Evolutionary conservation across 2,329 filamentous ascomycete species (phyloP).

Genomic region (Bipolaris gigantea): DNA sequence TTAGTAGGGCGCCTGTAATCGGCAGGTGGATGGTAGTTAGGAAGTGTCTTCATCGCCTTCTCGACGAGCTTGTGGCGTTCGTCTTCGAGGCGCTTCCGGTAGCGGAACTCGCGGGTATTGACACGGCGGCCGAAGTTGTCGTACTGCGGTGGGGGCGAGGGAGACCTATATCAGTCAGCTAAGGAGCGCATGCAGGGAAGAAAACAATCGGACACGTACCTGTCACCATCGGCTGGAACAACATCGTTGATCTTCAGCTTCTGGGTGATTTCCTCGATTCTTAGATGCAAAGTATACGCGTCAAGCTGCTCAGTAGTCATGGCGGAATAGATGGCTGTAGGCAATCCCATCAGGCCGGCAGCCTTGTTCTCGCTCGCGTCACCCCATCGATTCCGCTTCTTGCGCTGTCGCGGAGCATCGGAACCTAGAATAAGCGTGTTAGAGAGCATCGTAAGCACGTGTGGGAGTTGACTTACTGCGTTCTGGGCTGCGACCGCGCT

Average conservation of each 20-base stretch:
- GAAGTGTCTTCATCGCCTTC: constrained; percentile 99
- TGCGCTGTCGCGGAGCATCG: constrained; percentile 84
- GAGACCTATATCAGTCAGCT: constrained; percentile 65
- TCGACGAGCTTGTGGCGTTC: constrained; percentile 98
- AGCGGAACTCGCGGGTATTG: constrained; percentile 98
- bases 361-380: constrained; percentile 98
- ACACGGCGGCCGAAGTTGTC: constrained; percentile 99
- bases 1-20: constrained; percentile 98
- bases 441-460: constrained; percentile 4
- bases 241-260: constrained; percentile 99
- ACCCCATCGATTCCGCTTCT: constrained; percentile 99
- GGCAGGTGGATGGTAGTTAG: constrained; percentile 97
- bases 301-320: constrained; percentile 99
- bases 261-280: constrained; percentile 98
- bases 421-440: constrained; percentile 33
- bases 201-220: constrained; percentile 60
- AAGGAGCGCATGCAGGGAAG: not conserved
- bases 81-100: constrained; percentile 96
- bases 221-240: constrained; percentile 91
- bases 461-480: constrained; percentile 61
- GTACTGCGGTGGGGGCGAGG: constrained; percentile 94
- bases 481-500: constrained; percentile 92
- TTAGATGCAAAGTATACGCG: constrained; percentile 92
- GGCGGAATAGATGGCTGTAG: constrained; percentile 92
- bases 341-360: constrained; percentile 93